Evolutionary conservation across 2,329 filamentous ascomycete genomes (phyloP).

Genomic region (Beauveria australis): DNA sequence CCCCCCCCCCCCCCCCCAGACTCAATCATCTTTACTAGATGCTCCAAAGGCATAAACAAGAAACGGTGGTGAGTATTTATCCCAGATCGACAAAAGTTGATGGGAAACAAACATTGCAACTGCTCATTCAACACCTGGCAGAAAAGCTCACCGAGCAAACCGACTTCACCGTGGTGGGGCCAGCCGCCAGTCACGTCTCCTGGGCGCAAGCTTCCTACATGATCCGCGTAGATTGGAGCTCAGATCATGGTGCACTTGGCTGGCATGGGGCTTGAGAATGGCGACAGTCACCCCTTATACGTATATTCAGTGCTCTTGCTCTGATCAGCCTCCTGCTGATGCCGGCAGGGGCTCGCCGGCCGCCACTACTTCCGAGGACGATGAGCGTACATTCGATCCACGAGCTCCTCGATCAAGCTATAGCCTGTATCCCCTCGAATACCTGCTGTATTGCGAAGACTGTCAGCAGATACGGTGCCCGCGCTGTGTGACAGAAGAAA

Average conservation of each 20-base stretch:
- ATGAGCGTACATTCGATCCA: slow-evolving; percentile 78
- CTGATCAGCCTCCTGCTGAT: slow-evolving; percentile 33
- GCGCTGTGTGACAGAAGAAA: slow-evolving; percentile 85
- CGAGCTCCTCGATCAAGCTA: slow-evolving; percentile 78
- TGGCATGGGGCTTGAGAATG: slow-evolving; percentile 27
- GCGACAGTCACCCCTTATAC: slow-evolving; percentile 50
- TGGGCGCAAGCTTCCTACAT: neutral
- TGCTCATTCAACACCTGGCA: neutral
- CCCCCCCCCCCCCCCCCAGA: too few relatives aligned
- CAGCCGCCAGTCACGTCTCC: slow-evolving; percentile 4
- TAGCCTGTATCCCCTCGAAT: slow-evolving; percentile 85
- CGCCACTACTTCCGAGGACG: slow-evolving; percentile 48
- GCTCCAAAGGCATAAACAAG: neutral
- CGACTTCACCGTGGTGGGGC: slow-evolving; percentile 1
- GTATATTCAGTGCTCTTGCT: slow-evolving; percentile 60
- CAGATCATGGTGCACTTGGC: neutral
- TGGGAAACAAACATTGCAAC: neutral
- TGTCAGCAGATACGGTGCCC: slow-evolving; percentile 94
- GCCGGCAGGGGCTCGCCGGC: slow-evolving; percentile 23
- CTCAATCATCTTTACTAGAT: too few relatives aligned
- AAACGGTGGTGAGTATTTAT: neutral
- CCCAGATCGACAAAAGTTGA: neutral
- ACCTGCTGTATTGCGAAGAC: slow-evolving; percentile 93
- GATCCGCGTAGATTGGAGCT: neutral
- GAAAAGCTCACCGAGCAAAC: neutral